Conservation (phyloP, 129 eudicot genomes). For the Smallanthus sonchifolius region DNA sequence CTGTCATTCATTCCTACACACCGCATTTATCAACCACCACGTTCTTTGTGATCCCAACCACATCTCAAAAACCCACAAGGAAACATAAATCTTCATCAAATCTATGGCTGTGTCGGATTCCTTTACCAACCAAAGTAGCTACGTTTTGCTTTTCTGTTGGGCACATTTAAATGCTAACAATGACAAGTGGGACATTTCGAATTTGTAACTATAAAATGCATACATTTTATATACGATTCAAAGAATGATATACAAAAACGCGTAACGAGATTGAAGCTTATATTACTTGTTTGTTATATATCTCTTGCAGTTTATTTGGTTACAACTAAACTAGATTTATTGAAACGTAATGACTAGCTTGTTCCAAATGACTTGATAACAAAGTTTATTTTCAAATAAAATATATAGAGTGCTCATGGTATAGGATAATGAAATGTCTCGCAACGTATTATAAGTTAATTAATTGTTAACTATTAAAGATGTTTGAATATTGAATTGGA, state of each 20-base stretch:
- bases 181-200: constrained; percentile 1
- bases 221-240: neutral
- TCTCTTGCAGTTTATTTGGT: neutral
- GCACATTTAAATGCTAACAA: constrained; percentile 16
- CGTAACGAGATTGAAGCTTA: neutral
- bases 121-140: constrained; percentile 25
- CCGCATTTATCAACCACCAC: constrained; percentile 6
- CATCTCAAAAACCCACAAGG: constrained; percentile 3
- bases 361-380: too few species aligned
- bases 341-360: too few species aligned
- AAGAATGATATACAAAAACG: neutral
- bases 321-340: neutral
- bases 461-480: too few species aligned
- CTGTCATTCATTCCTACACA: neutral
- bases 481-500: too few species aligned
- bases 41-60: constrained; percentile 11
- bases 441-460: too few species aligned
- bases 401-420: too few species aligned
- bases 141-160: neutral
- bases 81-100: constrained; percentile 18
- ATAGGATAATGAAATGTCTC: too few species aligned
- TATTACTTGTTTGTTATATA: neutral
- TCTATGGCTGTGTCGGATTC: constrained; percentile 10
- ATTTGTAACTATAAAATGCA: neutral
- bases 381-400: too few species aligned